Evolutionary conservation across 108 stramenopile genomes (phyloP).

Genomic region (Aurantiochytrium sp.): DNA sequence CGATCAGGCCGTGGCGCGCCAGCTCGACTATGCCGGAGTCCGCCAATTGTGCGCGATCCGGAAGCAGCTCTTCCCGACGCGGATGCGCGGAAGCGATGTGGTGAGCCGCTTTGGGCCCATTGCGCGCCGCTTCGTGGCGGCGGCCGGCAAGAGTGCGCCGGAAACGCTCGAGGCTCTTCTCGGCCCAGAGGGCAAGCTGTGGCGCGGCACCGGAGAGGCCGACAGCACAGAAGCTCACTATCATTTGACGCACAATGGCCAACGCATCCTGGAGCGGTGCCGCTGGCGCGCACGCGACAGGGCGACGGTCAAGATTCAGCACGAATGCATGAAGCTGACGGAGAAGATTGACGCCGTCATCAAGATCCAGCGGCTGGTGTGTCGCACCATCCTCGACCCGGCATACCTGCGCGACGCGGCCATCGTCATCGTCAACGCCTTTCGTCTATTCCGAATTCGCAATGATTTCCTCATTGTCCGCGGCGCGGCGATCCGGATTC

Average conservation of each 20-base stretch:
- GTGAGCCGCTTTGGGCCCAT: background rate
- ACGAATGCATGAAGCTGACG: background rate
- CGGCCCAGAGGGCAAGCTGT: background rate
- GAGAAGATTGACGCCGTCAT: background rate
- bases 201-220: background rate
- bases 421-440: background rate
- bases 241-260: background rate
- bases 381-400: background rate
- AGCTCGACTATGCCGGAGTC: background rate
- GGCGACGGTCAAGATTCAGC: background rate
- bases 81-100: background rate
- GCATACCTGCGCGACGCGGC: background rate
- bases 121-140: background rate
- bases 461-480: constrained; percentile 26
- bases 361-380: background rate
- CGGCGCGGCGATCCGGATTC: constrained; percentile 5
- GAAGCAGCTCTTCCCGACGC: background rate
- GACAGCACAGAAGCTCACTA: background rate
- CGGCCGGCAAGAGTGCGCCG: background rate
- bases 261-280: background rate
- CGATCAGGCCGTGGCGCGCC: background rate
- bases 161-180: background rate
- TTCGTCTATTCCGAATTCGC: background rate
- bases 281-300: background rate
- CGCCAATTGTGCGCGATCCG: background rate